Evolutionary conservation across 331 rosid species (phyloP), one percentile per base, ranked within the genome.

Genomic region (Cucumis variabilis): DNA sequence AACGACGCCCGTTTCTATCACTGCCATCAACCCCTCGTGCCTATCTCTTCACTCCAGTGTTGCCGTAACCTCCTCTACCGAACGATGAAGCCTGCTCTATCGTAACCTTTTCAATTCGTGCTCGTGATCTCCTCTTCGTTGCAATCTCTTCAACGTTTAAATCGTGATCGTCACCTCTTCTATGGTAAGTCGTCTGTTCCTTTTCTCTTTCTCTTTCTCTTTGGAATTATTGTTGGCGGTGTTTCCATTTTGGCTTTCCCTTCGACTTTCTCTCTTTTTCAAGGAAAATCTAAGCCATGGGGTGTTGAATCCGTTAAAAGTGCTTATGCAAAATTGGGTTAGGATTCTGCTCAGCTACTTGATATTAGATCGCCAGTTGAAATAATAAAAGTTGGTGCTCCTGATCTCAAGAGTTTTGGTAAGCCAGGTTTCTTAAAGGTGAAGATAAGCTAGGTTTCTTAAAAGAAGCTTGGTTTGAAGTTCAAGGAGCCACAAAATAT

Each of bases 401-500:
- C 99, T 7, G 92, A 97, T 92, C 82, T 94, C 90, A 85, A 88
- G 62, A 96, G 92, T 79, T 65, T 97, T 91, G 91, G 91, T 87
- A 97, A 97, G 96, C 94, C 12, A 88, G n/a, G n/a, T 97, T 62
- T 81, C 86, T 88, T 97, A 94, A 89, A 69, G 89, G 96, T 41
- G 98, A 92, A 75, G 99, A 94, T 88, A 97, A 97, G 89, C 94
- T 93, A 3, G 96, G 96, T 25, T 97, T 97, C 90, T 66, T 97
- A 37, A 41, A 94, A 96, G 96, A 97, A 92, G 89, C 93, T 97
- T 46, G 82, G 93, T 27, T 86, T 92, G 89, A 97, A 96, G 94
- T 96, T 97, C 90, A 97, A 93, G 94, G 94, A 94, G n/a, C 99
- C 99, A n/a, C 94, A 91, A 91, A 94, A 91, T 89, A 96, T 96